Percentiles rank a stretch among this genome's conserved stretches.
Evolutionary conservation across 2,329 filamentous ascomycete genomes (phyloP).

Genomic region (Emergomyces orientalis): DNA sequence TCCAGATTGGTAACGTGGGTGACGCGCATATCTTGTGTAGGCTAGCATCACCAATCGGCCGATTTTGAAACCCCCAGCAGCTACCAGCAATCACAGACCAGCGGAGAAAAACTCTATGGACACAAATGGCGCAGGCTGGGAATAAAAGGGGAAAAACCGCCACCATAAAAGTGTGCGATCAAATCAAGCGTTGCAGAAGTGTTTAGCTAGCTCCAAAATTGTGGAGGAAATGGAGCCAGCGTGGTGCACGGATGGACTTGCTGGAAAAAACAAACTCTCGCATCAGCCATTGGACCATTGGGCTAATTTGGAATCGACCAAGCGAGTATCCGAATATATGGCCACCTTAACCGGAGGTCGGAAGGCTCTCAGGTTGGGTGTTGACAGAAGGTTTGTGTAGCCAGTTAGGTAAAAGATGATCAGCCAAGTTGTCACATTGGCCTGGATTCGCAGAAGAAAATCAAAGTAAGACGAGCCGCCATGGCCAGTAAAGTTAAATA

Average conservation of each 20-base stretch:
- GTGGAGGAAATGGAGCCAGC: background rate
- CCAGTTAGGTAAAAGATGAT: background rate
- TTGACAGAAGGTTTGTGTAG: background rate
- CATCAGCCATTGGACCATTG: background rate
- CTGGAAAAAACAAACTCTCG: background rate
- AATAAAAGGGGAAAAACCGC: background rate
- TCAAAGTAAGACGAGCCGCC: background rate
- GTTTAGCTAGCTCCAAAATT: background rate
- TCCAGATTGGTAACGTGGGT: background rate
- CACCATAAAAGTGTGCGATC: background rate
- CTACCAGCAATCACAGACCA: background rate
- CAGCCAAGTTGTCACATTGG: background rate
- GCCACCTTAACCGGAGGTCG: background rate
- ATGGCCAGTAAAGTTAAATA: background rate
- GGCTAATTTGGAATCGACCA: background rate
- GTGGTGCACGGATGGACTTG: background rate
- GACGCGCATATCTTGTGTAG: background rate
- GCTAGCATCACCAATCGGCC: background rate
- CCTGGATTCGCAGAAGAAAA: background rate
- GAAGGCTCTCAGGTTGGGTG: background rate
- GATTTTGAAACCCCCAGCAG: background rate
- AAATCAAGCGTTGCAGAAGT: background rate
- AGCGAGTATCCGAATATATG: background rate
- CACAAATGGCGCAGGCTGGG: background rate
- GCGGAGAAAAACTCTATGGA: background rate